These are phyloP conservation scores for Cyclanthera cordifolia DNA, from an alignment of 306 rosid genomes.

Conservation along the genomic window DNA sequence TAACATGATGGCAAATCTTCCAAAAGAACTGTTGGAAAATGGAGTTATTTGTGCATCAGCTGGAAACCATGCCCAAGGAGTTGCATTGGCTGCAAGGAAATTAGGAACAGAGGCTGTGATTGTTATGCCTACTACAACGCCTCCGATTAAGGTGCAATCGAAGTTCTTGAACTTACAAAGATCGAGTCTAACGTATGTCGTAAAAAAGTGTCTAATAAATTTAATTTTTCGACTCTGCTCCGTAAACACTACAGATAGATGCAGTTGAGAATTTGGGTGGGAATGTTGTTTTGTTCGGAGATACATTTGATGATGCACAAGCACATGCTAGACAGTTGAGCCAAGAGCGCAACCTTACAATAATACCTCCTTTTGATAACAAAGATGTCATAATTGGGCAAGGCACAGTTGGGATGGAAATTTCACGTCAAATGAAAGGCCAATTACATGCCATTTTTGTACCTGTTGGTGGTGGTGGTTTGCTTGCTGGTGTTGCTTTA, in stretches of 20 bases:
- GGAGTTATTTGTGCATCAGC: constrained; percentile 94
- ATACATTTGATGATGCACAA: constrained; percentile 84
- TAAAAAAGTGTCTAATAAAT: no score
- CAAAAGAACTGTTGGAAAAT: constrained; percentile 40
- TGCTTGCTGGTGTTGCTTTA: constrained; percentile 88
- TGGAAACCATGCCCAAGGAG: constrained; percentile 96
- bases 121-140: constrained; percentile 80
- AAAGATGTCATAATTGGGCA: constrained; percentile 81
- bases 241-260: constrained; percentile 33
- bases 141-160: constrained; percentile 60
- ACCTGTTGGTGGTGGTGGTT: constrained; percentile 96
- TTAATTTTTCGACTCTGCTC: background rate
- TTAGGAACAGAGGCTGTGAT: constrained; percentile 56
- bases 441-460: constrained; percentile 75
- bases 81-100: constrained; percentile 70
- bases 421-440: constrained; percentile 50
- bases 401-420: constrained; percentile 91
- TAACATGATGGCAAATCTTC: constrained; percentile 83
- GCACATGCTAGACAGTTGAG: constrained; percentile 56
- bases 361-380: constrained; percentile 81
- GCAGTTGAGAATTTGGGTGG: constrained; percentile 75
- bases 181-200: no score
- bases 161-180: no score
- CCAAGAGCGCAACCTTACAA: constrained; percentile 48
- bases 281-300: constrained; percentile 60